These are phyloP conservation scores for Periconia sp. DNA, from an alignment of 2,329 filamentous ascomycete species.

Conservation along the genomic window DNA sequence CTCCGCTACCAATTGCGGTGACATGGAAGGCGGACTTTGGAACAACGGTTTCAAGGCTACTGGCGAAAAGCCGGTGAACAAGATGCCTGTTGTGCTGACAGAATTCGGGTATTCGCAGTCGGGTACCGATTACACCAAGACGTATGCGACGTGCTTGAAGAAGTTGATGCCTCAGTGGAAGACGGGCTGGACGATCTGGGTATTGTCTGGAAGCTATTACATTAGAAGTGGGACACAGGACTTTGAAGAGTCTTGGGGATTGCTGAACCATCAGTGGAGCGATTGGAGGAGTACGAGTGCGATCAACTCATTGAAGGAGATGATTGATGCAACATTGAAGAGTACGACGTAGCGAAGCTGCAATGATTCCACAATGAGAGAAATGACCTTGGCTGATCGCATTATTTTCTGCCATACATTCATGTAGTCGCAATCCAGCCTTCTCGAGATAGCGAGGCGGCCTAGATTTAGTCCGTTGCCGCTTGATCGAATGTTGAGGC, in stretches of 20 bases:
- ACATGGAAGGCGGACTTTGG: conserved; percentile 55
- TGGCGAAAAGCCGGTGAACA: conserved; percentile 47
- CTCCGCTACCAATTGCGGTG: conserved; percentile 55
- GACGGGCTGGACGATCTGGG: conserved; percentile 66
- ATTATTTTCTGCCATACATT: too few species aligned
- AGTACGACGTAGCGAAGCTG: too few species aligned
- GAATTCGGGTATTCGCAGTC: conserved; percentile 61
- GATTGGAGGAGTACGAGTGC: conserved; percentile 47
- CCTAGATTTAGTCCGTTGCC: too few species aligned
- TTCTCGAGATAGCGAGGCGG: too few species aligned
- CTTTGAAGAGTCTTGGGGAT: conserved; percentile 61
- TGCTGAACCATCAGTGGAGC: conserved; percentile 54
- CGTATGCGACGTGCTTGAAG: conserved; percentile 60
- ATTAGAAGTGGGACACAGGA: conserved; percentile 45
- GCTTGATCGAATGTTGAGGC: too few species aligned
- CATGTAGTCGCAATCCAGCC: too few species aligned
- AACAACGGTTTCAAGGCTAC: conserved; percentile 62
- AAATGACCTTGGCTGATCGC: too few species aligned
- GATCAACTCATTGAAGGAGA: conserved; percentile 57
- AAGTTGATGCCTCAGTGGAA: conserved; percentile 63
- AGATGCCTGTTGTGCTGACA: conserved; percentile 62
- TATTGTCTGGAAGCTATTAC: conserved; percentile 65
- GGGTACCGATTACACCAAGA: conserved; percentile 55
- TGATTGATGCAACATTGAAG: conserved; percentile 47
- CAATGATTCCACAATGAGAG: too few species aligned